A percentile compares a stretch with the other conserved stretches of the same genome.
Evolutionary conservation across 257 asterid species (phyloP).

Genomic region (Verbascum thapsus): DNA sequence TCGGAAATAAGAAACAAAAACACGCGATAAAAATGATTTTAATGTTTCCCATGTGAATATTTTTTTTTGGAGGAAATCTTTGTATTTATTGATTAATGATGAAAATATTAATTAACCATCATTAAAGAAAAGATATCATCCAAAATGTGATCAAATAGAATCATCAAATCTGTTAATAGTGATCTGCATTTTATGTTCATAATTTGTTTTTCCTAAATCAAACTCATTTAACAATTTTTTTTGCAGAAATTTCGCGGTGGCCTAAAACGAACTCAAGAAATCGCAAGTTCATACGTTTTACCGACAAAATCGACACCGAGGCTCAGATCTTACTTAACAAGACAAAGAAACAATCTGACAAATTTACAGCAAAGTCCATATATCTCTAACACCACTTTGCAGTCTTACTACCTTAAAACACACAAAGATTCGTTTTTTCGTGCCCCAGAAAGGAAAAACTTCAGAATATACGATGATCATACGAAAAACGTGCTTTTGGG

Average conservation of each 20-base stretch:
- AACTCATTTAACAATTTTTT: not conserved
- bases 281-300: conserved; percentile 15
- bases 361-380: conserved; percentile 19
- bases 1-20: not conserved
- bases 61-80: conserved; percentile 25
- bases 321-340: conserved; percentile 3
- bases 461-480: conserved; percentile 39
- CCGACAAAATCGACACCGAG: conserved; percentile 18
- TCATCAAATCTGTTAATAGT: conserved; percentile 27
- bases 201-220: not conserved
- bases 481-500: conserved; percentile 41
- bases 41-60: conserved; percentile 4
- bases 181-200: conserved; percentile 8
- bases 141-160: conserved; percentile 17
- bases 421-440: not conserved
- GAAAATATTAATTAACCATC: conserved; percentile 25
- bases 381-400: not conserved
- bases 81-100: conserved; percentile 39
- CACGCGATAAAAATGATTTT: not conserved
- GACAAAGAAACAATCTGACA: not conserved
- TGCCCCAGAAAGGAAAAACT: conserved; percentile 25
- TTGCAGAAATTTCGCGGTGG: conserved; percentile 65
- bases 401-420: not conserved
- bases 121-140: conserved; percentile 32
- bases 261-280: conserved; percentile 45